Evolutionary conservation across 2,329 filamentous ascomycete genomes (phyloP).

Genomic region (Coniochaeta pulveracea): DNA sequence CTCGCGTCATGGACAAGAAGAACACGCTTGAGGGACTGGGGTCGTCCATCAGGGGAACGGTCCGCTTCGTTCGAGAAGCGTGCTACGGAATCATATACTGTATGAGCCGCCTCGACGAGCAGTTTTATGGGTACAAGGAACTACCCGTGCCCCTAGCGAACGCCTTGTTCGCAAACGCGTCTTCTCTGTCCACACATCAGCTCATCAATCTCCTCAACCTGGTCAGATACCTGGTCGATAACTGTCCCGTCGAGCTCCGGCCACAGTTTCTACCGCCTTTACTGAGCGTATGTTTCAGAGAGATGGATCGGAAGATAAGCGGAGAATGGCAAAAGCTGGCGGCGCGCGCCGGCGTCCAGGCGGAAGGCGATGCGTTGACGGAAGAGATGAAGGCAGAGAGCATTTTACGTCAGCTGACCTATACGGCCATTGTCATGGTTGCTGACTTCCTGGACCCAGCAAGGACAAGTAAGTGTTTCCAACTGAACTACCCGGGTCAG

Average conservation of each 20-base stretch:
- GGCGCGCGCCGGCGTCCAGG: slow-evolving; percentile 45
- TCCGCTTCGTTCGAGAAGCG: slow-evolving; percentile 82
- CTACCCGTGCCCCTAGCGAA: slow-evolving; percentile 74
- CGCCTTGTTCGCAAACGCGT: slow-evolving; percentile 73
- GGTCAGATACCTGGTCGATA: slow-evolving; percentile 78
- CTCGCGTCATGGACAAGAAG: slow-evolving; percentile 79
- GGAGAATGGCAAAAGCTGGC: slow-evolving; percentile 76
- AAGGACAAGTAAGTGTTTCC: slow-evolving; percentile 50
- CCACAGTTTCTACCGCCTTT: slow-evolving; percentile 76
- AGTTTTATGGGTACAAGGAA: slow-evolving; percentile 84
- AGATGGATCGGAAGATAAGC: slow-evolving; percentile 79
- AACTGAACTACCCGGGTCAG: too few relatives aligned
- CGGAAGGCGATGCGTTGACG: slow-evolving; percentile 67
- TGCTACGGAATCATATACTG: slow-evolving; percentile 92
- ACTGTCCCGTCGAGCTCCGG: slow-evolving; percentile 73
- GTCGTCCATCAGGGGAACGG: slow-evolving; percentile 80
- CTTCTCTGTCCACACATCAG: slow-evolving; percentile 80
- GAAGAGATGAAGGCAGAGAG: slow-evolving; percentile 99
- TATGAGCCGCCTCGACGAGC: slow-evolving; percentile 74
- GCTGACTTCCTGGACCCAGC: slow-evolving; percentile 76
- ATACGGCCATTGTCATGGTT: slow-evolving; percentile 85
- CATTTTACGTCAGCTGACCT: slow-evolving; percentile 83
- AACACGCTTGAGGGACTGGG: slow-evolving; percentile 85
- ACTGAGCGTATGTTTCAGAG: slow-evolving; percentile 68
- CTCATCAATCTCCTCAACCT: slow-evolving; percentile 88